Evolutionary conservation across 352 stramenopile genomes (phyloP).

Genomic region (Pythium aquatile): DNA sequence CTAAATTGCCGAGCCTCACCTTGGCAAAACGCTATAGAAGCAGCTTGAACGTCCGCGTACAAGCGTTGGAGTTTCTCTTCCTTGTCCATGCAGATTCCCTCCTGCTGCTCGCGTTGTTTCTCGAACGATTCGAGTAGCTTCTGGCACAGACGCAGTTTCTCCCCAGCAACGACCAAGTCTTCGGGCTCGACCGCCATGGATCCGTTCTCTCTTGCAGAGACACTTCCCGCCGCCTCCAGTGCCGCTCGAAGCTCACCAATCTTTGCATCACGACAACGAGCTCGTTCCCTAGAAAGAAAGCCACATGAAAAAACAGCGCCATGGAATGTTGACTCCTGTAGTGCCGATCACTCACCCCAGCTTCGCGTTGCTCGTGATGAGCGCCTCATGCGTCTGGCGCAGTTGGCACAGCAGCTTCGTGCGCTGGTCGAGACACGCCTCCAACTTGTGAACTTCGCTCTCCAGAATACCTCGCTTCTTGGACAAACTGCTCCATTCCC

Average conservation of each 20-base stretch:
- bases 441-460: slow-evolving; percentile 33
- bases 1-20: background rate
- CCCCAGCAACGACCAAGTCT: background rate
- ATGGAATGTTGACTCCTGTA: no score
- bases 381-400: slow-evolving; percentile 33
- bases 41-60: background rate
- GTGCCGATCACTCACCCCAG: slow-evolving; percentile 4
- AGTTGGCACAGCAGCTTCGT: slow-evolving; percentile 38
- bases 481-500: slow-evolving; percentile 28
- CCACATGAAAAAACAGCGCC: background rate
- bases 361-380: slow-evolving; percentile 43
- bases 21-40: background rate
- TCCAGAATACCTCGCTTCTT: slow-evolving; percentile 49
- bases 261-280: slow-evolving; percentile 10
- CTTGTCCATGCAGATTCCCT: slow-evolving; percentile 9
- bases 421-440: slow-evolving; percentile 32
- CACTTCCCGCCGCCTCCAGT: background rate
- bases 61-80: slow-evolving; percentile 5
- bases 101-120: background rate
- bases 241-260: background rate
- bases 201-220: background rate
- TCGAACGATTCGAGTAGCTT: slow-evolving; percentile 5
- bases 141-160: slow-evolving; percentile 9
- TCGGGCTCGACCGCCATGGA: background rate
- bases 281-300: slow-evolving; percentile 1